Percentiles rank a stretch among this genome's conserved stretches.
Conservation (phyloP, 2,329 filamentous ascomycete genomes). For the Metarhizium album region DNA sequence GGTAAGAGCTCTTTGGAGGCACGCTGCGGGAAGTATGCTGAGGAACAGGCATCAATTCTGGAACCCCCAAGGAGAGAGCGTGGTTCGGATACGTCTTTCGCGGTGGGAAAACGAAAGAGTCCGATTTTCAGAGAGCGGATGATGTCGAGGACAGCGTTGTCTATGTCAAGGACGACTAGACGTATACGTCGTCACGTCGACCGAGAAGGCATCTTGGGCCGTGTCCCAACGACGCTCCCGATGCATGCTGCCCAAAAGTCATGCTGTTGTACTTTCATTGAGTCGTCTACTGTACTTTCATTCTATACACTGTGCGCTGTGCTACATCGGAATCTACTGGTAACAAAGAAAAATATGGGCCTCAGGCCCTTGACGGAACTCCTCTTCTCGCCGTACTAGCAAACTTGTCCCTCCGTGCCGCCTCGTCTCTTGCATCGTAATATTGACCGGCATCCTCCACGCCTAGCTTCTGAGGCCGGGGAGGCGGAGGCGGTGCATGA, state of each 20-base stretch:
- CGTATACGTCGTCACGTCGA: no score
- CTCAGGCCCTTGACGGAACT: neutral
- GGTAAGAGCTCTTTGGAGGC: no score
- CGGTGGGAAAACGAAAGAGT: neutral
- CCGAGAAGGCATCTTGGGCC: no score
- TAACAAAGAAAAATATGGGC: neutral
- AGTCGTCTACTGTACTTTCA: no score
- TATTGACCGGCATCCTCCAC: conserved; percentile 23
- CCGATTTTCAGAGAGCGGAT: neutral
- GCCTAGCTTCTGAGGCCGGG: conserved; percentile 26
- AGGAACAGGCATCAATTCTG: conserved; percentile 5
- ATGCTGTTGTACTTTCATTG: no score
- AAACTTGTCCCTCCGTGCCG: neutral
- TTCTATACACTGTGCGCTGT: no score
- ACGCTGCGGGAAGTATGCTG: neutral
- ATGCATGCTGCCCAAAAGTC: no score
- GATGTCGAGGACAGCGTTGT: neutral
- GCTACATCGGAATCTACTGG: neutral
- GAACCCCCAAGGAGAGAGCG: neutral
- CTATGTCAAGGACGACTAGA: neutral
- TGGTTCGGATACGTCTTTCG: conserved; percentile 8
- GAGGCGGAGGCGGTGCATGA: conserved; percentile 24
- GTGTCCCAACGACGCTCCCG: no score
- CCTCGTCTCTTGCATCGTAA: conserved; percentile 14
- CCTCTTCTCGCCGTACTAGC: neutral